Evolutionary conservation across 2,329 filamentous ascomycete species (phyloP).

Genomic region (Podosphaera xanthii): DNA sequence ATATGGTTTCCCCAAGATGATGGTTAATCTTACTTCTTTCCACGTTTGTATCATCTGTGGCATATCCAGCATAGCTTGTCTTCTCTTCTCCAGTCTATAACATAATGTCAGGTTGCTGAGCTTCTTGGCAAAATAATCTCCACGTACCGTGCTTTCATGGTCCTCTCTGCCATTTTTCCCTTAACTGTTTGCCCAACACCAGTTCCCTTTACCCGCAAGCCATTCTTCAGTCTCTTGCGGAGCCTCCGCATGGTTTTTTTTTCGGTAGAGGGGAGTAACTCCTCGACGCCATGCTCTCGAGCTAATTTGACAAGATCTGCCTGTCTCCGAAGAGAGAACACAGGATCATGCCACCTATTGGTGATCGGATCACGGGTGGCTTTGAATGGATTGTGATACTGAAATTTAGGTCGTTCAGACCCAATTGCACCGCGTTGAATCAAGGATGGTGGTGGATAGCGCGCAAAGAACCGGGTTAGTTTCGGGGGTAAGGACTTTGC

Average conservation of each 20-base stretch:
- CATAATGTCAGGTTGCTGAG: neutral
- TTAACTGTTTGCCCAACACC: constrained; percentile 85
- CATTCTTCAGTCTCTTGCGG: constrained; percentile 51
- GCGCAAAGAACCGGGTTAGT: constrained; percentile 68
- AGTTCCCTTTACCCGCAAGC: constrained; percentile 72
- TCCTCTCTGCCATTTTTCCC: constrained; percentile 82
- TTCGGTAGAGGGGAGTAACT: constrained; percentile 50
- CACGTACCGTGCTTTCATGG: constrained; percentile 48
- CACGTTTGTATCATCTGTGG: constrained; percentile 74
- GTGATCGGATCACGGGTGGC: constrained; percentile 57
- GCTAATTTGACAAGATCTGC: constrained; percentile 81
- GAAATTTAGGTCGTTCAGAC: constrained; percentile 12
- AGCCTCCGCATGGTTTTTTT: constrained; percentile 56
- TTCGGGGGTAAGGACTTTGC: constrained; percentile 54
- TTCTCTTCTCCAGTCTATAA: constrained; percentile 61
- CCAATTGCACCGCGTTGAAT: constrained; percentile 17
- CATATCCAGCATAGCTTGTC: constrained; percentile 88
- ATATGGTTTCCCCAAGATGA: neutral
- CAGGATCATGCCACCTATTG: constrained; percentile 62
- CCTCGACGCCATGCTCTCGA: constrained; percentile 52
- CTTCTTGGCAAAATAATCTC: neutral
- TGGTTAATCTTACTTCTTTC: constrained; percentile 49
- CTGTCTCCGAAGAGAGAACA: constrained; percentile 66
- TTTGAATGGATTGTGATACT: constrained; percentile 51
- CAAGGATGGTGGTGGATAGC: constrained; percentile 55